phyloP scores from a whole-genome alignment of 441 rosid genomes.

The Eutrema salsugineum region DNA sequence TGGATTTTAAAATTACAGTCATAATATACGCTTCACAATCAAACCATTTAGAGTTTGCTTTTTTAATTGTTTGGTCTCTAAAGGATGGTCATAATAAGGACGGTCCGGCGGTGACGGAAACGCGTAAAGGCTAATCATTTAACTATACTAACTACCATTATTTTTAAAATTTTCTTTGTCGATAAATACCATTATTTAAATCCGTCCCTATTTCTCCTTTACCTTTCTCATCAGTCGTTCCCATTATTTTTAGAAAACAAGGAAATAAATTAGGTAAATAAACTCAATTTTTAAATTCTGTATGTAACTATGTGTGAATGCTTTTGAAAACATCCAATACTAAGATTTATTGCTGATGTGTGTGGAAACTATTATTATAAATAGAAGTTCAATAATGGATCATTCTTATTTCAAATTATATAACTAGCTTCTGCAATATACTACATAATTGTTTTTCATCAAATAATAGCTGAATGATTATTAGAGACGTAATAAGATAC shows the following conservation, averaged over 20 bases:
- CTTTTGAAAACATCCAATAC: background rate
- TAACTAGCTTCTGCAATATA: background rate
- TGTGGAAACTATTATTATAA: slow-evolving; percentile 5
- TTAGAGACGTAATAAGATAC: slow-evolving; percentile 11
- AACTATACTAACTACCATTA: background rate
- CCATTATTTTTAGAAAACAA: background rate
- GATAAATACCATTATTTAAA: too few relatives aligned
- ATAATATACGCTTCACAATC: background rate
- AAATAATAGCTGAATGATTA: slow-evolving; percentile 21
- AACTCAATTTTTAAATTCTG: too few relatives aligned
- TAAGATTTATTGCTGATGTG: slow-evolving; percentile 19
- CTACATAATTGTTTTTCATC: background rate
- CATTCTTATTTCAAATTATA: slow-evolving; percentile 8
- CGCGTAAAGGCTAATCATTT: slow-evolving; percentile 38
- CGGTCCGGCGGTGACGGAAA: slow-evolving; percentile 44
- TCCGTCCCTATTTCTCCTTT: too few relatives aligned
- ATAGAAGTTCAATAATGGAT: slow-evolving; percentile 16
- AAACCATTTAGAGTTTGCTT: background rate
- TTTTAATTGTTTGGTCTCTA: slow-evolving; percentile 17
- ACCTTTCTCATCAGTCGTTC: too few relatives aligned
- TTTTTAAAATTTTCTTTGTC: too few relatives aligned
- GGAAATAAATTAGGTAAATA: background rate
- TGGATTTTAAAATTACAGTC: background rate
- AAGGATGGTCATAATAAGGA: slow-evolving; percentile 26
- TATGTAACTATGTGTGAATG: too few relatives aligned